Conservation (phyloP, 768 basidiomycete species). For the Xanthoconium stramineum region DNA sequence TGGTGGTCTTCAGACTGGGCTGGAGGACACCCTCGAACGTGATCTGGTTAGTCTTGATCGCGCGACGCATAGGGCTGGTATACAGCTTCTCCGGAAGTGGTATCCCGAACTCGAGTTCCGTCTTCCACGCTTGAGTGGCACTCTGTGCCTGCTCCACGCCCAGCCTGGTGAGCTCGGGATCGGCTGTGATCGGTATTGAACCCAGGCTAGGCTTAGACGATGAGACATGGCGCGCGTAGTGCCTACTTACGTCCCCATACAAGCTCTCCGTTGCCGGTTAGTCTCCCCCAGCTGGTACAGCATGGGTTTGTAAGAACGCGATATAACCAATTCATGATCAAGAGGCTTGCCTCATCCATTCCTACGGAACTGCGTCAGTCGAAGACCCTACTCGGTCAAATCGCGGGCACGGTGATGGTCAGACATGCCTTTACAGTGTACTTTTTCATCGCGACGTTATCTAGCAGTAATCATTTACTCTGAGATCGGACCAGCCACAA, state of each 20-base stretch:
- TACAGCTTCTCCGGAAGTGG: constrained; percentile 56
- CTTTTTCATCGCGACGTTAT: constrained; percentile 67
- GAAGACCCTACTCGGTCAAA: not conserved
- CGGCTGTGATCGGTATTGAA: constrained; percentile 40
- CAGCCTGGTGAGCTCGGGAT: constrained; percentile 57
- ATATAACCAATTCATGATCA: not conserved
- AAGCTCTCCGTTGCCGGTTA: constrained; percentile 61
- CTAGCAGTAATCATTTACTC: constrained; percentile 49
- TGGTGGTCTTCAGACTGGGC: constrained; percentile 32
- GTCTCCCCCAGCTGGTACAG: constrained; percentile 50
- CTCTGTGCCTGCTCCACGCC: constrained; percentile 55
- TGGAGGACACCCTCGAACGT: constrained; percentile 47
- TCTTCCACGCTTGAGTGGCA: constrained; percentile 46
- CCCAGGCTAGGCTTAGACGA: not conserved
- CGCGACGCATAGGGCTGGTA: constrained; percentile 61
- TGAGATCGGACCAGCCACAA: constrained; percentile 19
- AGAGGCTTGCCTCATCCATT: constrained; percentile 57
- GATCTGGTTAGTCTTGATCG: constrained; percentile 52
- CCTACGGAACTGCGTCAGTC: constrained; percentile 23
- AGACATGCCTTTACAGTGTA: constrained; percentile 49
- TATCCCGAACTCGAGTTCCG: constrained; percentile 39
- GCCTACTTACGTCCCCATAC: constrained; percentile 68
- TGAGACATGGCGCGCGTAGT: not conserved
- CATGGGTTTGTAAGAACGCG: not conserved
- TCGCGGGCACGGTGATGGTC: not conserved